Evolutionary conservation across 108 stramenopile genomes (phyloP), one percentile per base, ranked within the genome.

Genomic region (Cylindrotheca fusiformis): DNA sequence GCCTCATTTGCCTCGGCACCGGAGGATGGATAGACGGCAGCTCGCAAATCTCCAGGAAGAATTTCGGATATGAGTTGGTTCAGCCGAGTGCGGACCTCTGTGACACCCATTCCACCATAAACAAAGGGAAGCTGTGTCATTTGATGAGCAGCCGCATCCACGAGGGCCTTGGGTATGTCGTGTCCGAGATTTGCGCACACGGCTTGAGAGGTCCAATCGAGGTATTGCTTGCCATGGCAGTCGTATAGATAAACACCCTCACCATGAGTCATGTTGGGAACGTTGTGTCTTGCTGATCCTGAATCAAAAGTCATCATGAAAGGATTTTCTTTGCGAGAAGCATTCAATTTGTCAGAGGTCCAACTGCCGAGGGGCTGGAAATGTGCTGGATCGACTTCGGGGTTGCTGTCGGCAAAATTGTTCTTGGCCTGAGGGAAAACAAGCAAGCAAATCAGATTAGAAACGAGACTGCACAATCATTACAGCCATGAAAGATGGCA

Each of bases 1-100:
- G 90, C 97, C 80, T 98, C 97, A 61, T 96, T 97, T 32, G 95
- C 95, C 63, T 98, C 97, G 3, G 94, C 93, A 1, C 97, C 97
- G 3, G 85, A 87, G 69, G 91, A 91, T 55, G 95, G 97, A 79
- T 95, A 98, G 77, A 98, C 95, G 24, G 85, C 97, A 25, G 79
- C 78, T 62, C 63, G 60, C 48, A 87, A 58, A 32, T 81, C 72
- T 22, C 75, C 82, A 2, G 86, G 82, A 17, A 84, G 63, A 45
- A 84, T 47, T 55, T 81, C 79, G 18, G 66, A 33, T 77, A 86
- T 80, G 63, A 86, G 69, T 54, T 75, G 76, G 55, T 75, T 74
- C 52, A 82, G 18, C 3, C 80, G 67, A 28, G 74, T 71, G 4
- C 82, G 69, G 29, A 81, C 69, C 62, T 83, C 82, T 14, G 75